A percentile compares a stretch with the other conserved stretches of the same genome.
Conservation (phyloP, 2,329 filamentous ascomycete species). For the Alternaria atra region DNA sequence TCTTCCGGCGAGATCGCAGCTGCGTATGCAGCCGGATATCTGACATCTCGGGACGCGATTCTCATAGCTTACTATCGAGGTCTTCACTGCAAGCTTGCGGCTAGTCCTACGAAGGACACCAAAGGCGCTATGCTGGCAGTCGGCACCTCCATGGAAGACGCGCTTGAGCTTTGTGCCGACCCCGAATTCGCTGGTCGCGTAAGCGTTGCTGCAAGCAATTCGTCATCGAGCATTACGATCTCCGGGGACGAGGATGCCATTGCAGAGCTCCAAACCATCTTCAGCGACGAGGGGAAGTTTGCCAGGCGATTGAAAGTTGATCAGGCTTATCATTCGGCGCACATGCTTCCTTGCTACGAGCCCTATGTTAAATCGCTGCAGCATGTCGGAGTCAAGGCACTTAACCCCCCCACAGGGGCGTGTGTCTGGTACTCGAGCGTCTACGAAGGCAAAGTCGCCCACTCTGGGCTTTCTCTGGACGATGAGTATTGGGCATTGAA, state of each 20-base stretch:
- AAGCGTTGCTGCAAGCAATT: not conserved
- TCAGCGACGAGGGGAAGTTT: slow-evolving; percentile 6
- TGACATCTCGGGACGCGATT: not conserved
- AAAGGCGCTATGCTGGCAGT: slow-evolving; percentile 7
- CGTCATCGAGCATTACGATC: not conserved
- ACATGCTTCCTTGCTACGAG: slow-evolving; percentile 17
- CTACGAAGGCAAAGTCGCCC: too few species aligned
- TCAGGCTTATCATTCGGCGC: slow-evolving; percentile 55
- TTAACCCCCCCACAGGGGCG: not conserved
- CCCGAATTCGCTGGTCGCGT: not conserved
- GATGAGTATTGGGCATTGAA: too few species aligned
- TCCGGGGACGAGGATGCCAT: slow-evolving; percentile 4
- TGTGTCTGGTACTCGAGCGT: slow-evolving; percentile 17
- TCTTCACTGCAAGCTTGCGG: not conserved
- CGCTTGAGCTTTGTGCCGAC: not conserved
- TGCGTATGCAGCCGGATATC: slow-evolving; percentile 46
- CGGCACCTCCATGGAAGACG: not conserved
- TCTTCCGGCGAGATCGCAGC: slow-evolving; percentile 55
- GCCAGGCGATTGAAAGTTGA: slow-evolving; percentile 44
- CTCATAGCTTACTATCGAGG: slow-evolving; percentile 5
- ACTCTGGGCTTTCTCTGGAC: too few species aligned
- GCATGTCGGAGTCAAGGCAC: not conserved
- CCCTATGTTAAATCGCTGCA: slow-evolving; percentile 5
- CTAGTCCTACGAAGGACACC: not conserved
- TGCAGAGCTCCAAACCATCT: not conserved